These are phyloP conservation scores for Colletotrichum destructivum DNA, from an alignment of 2,329 filamentous ascomycete genomes.

Conservation along the genomic window DNA sequence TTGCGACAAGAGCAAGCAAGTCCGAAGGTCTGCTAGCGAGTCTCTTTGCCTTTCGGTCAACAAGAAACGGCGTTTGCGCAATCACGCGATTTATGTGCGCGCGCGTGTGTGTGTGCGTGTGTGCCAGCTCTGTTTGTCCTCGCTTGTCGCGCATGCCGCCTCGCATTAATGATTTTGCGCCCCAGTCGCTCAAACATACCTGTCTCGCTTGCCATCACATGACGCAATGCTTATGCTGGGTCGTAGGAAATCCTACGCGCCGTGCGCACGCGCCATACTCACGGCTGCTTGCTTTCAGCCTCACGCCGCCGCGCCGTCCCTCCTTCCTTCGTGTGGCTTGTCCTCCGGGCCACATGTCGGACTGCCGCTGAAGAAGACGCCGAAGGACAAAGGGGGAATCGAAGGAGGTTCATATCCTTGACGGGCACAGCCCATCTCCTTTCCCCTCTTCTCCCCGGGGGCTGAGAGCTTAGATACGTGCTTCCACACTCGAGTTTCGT, in stretches of 20 bases:
- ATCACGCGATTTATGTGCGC: not conserved
- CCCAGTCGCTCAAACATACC: not conserved
- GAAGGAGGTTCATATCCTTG: not conserved
- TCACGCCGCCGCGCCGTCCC: not conserved
- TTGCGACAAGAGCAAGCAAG: no score
- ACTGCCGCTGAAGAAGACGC: not conserved
- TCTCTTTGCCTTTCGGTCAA: no score
- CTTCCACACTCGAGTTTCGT: not conserved
- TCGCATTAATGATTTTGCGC: constrained; percentile 26
- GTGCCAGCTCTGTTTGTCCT: not conserved
- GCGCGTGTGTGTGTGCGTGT: not conserved
- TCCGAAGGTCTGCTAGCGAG: no score
- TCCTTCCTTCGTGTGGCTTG: not conserved
- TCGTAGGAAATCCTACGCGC: constrained; percentile 26
- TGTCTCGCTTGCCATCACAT: constrained; percentile 29
- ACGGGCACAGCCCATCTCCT: not conserved
- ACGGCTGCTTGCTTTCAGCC: constrained; percentile 18
- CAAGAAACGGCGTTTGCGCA: not conserved
- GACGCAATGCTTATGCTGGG: constrained; percentile 38
- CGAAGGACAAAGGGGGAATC: not conserved
- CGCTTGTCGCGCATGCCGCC: constrained; percentile 17
- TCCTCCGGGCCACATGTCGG: not conserved
- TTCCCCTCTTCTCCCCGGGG: no score
- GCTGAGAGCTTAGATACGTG: not conserved
- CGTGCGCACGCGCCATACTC: constrained; percentile 17